Percentiles rank a stretch among this genome's conserved stretches.
phyloP scores from a whole-genome alignment of 2,329 filamentous ascomycete species.

The Fusarium sp. region DNA sequence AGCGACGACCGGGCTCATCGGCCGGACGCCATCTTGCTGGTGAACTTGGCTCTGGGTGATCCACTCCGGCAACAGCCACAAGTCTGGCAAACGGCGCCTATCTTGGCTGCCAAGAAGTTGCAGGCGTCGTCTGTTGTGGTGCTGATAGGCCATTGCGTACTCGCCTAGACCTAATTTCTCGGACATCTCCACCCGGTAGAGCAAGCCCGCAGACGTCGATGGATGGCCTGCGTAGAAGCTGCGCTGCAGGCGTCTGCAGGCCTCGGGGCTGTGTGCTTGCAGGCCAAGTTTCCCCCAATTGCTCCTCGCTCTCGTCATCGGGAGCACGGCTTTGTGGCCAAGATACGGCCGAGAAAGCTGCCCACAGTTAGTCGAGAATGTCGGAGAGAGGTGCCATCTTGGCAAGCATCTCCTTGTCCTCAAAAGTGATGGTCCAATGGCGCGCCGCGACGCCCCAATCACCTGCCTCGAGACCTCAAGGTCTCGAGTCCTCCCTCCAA shows the following conservation, averaged over 20 bases:
- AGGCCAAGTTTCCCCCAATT: conserved; percentile 8
- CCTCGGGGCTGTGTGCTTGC: conserved; percentile 39
- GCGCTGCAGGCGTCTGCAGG: conserved; percentile 19
- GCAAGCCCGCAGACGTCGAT: conserved; percentile 24
- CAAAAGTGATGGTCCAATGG: conserved; percentile 32
- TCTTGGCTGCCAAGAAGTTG: conserved; percentile 36
- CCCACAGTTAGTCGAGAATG: conserved; percentile 21
- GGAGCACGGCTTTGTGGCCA: conserved; percentile 29
- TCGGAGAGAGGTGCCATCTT: conserved; percentile 27
- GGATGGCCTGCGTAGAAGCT: conserved; percentile 23
- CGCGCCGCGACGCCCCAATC: background rate
- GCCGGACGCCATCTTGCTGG: conserved; percentile 34
- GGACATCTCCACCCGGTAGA: conserved; percentile 32
- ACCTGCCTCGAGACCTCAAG: background rate
- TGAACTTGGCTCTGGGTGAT: conserved; percentile 35
- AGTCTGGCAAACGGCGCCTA: conserved; percentile 34
- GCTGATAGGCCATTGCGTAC: conserved; percentile 39
- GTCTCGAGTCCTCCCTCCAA: conserved; percentile 17
- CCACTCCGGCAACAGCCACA: conserved; percentile 42
- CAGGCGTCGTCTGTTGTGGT: conserved; percentile 11
- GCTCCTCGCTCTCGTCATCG: conserved; percentile 27
- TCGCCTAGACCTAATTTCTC: conserved; percentile 21
- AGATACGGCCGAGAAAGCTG: conserved; percentile 27
- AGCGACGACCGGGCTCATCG: conserved; percentile 25
- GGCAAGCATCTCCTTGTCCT: conserved; percentile 20